Evolutionary conservation across 1,284 basidiomycete species (phyloP).

Genomic region (Phenoliferia sp.): DNA sequence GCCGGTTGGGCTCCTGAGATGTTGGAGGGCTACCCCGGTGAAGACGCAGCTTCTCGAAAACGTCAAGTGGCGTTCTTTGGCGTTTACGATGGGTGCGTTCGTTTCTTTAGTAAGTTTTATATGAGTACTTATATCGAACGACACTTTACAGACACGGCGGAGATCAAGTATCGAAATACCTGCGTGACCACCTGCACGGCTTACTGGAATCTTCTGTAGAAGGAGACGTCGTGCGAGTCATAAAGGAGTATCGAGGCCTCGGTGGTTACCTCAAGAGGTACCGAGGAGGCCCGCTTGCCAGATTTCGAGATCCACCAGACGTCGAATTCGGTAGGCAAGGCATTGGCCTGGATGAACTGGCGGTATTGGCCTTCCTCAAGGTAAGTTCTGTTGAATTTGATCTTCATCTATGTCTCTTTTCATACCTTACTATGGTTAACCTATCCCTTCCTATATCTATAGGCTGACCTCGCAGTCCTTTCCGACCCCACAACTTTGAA

Average conservation of each 20-base stretch:
- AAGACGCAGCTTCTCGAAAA: conserved; percentile 44
- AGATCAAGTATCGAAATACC: conserved; percentile 62
- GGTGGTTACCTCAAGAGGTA: conserved; percentile 83
- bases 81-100: conserved; percentile 75
- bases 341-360: conserved; percentile 73
- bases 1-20: conserved; percentile 21
- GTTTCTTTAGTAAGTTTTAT: neutral
- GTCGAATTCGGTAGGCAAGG: conserved; percentile 10
- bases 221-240: conserved; percentile 64
- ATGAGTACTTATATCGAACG: neutral
- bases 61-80: conserved; percentile 77
- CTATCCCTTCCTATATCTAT: conserved; percentile 12
- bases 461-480: conserved; percentile 61
- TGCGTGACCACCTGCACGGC: conserved; percentile 73
- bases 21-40: conserved; percentile 47
- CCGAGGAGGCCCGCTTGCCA: conserved; percentile 62
- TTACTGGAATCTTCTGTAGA: conserved; percentile 70
- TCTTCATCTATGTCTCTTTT: conserved; percentile 1
- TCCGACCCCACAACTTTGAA: conserved; percentile 48
- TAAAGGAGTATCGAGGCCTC: conserved; percentile 51
- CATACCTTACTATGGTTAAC: neutral
- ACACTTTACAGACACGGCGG: conserved; percentile 63
- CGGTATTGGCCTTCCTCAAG: conserved; percentile 78
- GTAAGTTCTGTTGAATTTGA: too few species aligned
- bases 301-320: conserved; percentile 8